phyloP scores from a whole-genome alignment of 768 basidiomycete genomes.

The Pisolithus microcarpus region DNA sequence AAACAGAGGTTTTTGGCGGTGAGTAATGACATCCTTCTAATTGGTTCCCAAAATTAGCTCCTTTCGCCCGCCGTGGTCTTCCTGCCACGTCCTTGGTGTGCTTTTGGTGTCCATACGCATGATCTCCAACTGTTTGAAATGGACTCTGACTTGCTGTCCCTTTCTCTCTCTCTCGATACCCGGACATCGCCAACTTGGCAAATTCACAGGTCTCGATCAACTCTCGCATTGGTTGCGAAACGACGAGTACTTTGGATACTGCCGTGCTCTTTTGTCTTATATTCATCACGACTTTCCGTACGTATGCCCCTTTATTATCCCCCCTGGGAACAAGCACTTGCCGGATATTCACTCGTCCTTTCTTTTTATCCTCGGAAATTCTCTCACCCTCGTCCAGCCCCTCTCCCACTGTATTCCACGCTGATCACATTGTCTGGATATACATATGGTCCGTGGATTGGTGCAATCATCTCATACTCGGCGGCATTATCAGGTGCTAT shows the following conservation, averaged over 20 bases:
- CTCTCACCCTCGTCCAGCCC: constrained; percentile 43
- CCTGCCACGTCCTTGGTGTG: constrained; percentile 2
- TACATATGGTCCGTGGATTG: constrained; percentile 78
- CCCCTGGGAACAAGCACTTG: background rate
- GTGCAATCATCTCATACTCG: constrained; percentile 80
- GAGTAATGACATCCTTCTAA: constrained; percentile 23
- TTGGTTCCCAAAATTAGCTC: background rate
- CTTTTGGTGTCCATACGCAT: background rate
- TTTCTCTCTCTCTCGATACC: background rate
- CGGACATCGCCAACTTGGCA: background rate
- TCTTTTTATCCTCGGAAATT: constrained; percentile 6
- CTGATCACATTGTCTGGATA: constrained; percentile 90
- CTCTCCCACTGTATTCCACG: constrained; percentile 87
- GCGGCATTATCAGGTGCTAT: constrained; percentile 83
- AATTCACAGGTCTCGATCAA: constrained; percentile 62
- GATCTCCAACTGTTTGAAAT: background rate
- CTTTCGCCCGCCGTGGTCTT: background rate
- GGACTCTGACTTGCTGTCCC: constrained; percentile 8
- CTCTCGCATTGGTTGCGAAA: constrained; percentile 72
- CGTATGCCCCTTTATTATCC: constrained; percentile 25
- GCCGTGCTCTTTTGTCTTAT: constrained; percentile 75
- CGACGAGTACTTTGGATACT: constrained; percentile 67
- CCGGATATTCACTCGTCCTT: constrained; percentile 6
- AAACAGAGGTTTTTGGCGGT: constrained; percentile 77
- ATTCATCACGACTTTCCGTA: constrained; percentile 83